A percentile compares a stretch with the other conserved stretches of the same genome.
These are phyloP conservation scores for Leucosporidium scottii DNA, from an alignment of 768 basidiomycete species.

Conservation along the genomic window DNA sequence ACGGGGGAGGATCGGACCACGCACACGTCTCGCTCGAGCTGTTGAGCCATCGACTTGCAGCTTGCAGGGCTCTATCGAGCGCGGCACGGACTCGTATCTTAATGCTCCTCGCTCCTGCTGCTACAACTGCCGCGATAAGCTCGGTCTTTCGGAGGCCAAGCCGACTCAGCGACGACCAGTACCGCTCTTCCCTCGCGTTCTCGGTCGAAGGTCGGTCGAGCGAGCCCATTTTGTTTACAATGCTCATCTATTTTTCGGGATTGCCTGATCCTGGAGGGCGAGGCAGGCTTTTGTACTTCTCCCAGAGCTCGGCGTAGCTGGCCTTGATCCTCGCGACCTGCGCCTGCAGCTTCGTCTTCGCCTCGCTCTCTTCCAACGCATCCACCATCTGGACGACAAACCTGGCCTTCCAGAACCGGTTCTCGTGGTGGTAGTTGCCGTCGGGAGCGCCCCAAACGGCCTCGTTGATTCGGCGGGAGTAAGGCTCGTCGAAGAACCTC, in stretches of 20 bases:
- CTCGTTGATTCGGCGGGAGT: background rate
- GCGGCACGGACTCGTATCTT: too few species aligned
- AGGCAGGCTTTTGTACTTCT: background rate
- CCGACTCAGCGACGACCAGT: too few species aligned
- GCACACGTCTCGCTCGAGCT: too few species aligned
- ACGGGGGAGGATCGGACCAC: too few species aligned
- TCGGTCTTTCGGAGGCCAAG: too few species aligned
- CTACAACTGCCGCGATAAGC: too few species aligned
- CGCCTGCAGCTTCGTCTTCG: background rate
- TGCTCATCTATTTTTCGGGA: background rate
- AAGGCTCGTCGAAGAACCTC: background rate
- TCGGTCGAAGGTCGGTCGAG: too few species aligned
- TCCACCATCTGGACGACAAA: background rate
- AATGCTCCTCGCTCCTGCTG: too few species aligned
- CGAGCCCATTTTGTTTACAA: too few species aligned
- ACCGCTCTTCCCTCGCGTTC: too few species aligned
- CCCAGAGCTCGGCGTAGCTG: background rate
- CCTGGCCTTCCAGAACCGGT: background rate
- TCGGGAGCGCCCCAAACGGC: background rate
- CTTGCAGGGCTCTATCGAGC: too few species aligned
- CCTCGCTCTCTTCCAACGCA: background rate
- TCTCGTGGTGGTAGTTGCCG: background rate
- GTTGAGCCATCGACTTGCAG: too few species aligned
- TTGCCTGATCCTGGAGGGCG: background rate
- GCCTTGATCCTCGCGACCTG: background rate